Evolutionary conservation across 1,284 basidiomycete genomes (phyloP).

Genomic region (Fomitopsis schrenkii): DNA sequence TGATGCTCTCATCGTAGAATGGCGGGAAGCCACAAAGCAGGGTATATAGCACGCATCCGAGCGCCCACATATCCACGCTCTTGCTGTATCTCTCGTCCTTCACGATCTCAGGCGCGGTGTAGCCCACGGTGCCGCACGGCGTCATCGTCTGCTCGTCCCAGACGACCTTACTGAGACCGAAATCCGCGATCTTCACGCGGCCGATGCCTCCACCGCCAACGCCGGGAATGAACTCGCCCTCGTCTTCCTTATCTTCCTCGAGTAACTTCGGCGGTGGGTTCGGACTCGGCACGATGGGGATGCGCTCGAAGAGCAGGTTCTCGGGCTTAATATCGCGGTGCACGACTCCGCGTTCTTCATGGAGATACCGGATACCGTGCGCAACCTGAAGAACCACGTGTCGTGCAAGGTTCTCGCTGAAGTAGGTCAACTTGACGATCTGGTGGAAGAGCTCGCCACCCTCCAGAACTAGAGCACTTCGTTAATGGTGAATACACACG

Average conservation of each 20-base stretch:
- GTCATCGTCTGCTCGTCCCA: constrained; percentile 99
- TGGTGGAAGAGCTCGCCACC: constrained; percentile 99
- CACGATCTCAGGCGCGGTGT: constrained; percentile 99
- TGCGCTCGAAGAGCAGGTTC: constrained; percentile 92
- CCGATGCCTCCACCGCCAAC: constrained; percentile 97
- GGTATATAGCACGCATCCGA: constrained; percentile 98
- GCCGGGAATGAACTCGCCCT: constrained; percentile 91
- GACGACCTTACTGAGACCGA: constrained; percentile 96
- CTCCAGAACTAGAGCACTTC: constrained; percentile 72
- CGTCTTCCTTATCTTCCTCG: constrained; percentile 98
- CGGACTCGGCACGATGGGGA: constrained; percentile 90
- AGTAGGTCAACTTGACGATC: constrained; percentile 99
- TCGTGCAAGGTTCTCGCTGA: constrained; percentile 90
- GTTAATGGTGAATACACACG: constrained; percentile 1
- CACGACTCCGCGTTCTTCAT: constrained; percentile 97
- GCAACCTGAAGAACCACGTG: constrained; percentile 99
- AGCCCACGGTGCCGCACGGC: constrained; percentile 98
- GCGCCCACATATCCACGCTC: constrained; percentile 99
- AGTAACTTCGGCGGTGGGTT: constrained; percentile 78
- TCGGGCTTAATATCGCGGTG: constrained; percentile 99
- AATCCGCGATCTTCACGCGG: constrained; percentile 98
- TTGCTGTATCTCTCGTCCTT: constrained; percentile 99
- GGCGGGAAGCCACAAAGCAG: constrained; percentile 98
- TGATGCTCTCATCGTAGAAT: constrained; percentile 99
- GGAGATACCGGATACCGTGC: constrained; percentile 91